Evolutionary conservation across 495 filamentous ascomycete genomes (phyloP).

Genomic region (Lophiostoma macrostomum): DNA sequence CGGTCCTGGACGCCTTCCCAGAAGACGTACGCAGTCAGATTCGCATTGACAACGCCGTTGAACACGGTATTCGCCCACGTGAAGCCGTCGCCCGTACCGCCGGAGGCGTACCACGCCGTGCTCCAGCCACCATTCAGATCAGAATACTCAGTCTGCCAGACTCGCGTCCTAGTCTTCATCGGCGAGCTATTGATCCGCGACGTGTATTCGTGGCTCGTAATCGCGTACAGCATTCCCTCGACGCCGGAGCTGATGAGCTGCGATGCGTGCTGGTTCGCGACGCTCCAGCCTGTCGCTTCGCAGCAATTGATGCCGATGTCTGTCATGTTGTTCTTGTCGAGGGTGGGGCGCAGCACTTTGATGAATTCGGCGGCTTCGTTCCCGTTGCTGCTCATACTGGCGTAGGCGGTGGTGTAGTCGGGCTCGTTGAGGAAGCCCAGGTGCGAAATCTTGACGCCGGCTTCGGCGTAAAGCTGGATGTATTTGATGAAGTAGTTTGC

Average conservation of each 20-base stretch:
- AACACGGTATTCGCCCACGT: slow-evolving; percentile 32
- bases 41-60: slow-evolving; percentile 28
- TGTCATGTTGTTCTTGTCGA: slow-evolving; percentile 17
- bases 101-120: slow-evolving; percentile 25
- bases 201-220: slow-evolving; percentile 27
- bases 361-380: slow-evolving; percentile 32
- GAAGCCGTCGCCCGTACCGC: slow-evolving; percentile 27
- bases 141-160: slow-evolving; percentile 38
- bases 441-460: slow-evolving; percentile 24
- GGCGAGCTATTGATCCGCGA: slow-evolving; percentile 13
- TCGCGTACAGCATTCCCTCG: slow-evolving; percentile 18
- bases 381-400: slow-evolving; percentile 24
- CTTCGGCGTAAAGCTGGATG: slow-evolving; percentile 24
- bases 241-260: slow-evolving; percentile 16
- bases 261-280: slow-evolving; percentile 11
- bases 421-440: slow-evolving; percentile 33
- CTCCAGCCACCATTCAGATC: slow-evolving; percentile 29
- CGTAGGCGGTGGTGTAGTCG: slow-evolving; percentile 25
- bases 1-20: slow-evolving; percentile 42
- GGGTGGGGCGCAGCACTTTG: slow-evolving; percentile 24
- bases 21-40: slow-evolving; percentile 27
- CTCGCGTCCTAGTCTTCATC: slow-evolving; percentile 2
- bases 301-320: slow-evolving; percentile 31
- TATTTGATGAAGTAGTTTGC: slow-evolving; percentile 32
- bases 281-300: slow-evolving; percentile 29